Evolutionary conservation across 1,284 basidiomycete genomes (phyloP), one percentile per base, ranked within the genome.

Genomic region (Papiliotrema flavescens): DNA sequence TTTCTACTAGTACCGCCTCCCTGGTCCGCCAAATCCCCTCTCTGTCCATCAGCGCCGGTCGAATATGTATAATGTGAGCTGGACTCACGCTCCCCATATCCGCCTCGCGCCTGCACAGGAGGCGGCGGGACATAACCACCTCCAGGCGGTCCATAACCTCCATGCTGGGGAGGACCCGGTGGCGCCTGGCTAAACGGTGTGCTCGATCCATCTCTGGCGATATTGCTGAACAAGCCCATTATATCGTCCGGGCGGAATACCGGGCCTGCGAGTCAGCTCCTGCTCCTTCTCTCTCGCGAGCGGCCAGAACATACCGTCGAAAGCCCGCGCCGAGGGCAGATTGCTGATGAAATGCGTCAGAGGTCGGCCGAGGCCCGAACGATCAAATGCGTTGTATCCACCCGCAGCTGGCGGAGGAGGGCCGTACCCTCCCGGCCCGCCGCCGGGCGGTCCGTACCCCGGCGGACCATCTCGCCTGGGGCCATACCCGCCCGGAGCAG

Each of bases 191-290:
- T n/a, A n/a, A n/a, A n/a, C n/a, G n/a, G n/a, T n/a, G n/a, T n/a
- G n/a, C n/a, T n/a, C n/a, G n/a, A n/a, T n/a, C 45, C 53, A 28
- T 52, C 51, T 34, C 28, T 15, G 11, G 54, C 44, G 39, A 75
- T 68, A 40, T 64, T 68, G 20, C 48, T 52, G 58, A 76, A 71
- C 13, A 90, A 70, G 58, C 85, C 85, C 82, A 94, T 85, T 34
- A 93, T 79, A 73, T 93, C 90, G 47, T 93, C 90, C 2, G 87
- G 86, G 51, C 88, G 82, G 79, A 93, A 92, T 36, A 90, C 81
- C 17, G 90, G 90, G 2, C 90, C 90, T 91, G 53, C 39, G 28
- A 26, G 54, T 35, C 45, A 35, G 50, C 39, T 54, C 44, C 57
- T 13, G 17, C 49, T 11, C 53, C 65, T 44, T 59, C 43, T 17